These are phyloP conservation scores for Tagetes erecta DNA, from an alignment of 129 eudicot species.

Conservation along the genomic window DNA sequence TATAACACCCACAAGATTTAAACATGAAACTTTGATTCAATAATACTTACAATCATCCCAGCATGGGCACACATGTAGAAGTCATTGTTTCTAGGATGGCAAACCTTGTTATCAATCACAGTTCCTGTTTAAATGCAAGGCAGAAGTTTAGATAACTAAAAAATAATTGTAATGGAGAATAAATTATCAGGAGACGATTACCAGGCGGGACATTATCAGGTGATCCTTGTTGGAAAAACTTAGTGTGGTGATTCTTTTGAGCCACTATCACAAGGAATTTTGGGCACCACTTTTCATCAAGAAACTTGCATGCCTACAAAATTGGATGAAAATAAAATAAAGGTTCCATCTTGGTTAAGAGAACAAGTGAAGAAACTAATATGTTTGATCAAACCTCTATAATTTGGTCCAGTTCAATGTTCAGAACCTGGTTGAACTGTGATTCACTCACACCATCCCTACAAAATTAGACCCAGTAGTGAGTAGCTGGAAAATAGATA, in stretches of 20 bases:
- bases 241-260: conserved; percentile 81
- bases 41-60: conserved; percentile 67
- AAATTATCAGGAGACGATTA: conserved; percentile 5
- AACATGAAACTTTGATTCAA: background rate
- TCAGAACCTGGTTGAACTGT: conserved; percentile 73
- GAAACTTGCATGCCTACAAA: conserved; percentile 70
- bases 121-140: conserved; percentile 48
- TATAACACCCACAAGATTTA: background rate
- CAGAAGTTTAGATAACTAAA: background rate
- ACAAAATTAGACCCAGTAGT: background rate
- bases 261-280: conserved; percentile 73
- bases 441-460: conserved; percentile 94
- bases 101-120: conserved; percentile 66
- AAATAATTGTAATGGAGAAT: background rate
- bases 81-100: conserved; percentile 71
- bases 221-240: conserved; percentile 63
- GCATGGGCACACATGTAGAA: conserved; percentile 74
- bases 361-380: conserved; percentile 2
- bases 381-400: conserved; percentile 49
- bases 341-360: background rate
- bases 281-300: conserved; percentile 76
- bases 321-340: background rate
- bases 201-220: conserved; percentile 88
- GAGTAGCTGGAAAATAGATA: background rate
- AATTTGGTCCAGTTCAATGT: conserved; percentile 71